A percentile compares a stretch with the other conserved stretches of the same genome.
These are phyloP conservation scores for Verticillium nubilum DNA, from an alignment of 2,329 filamentous ascomycete genomes.

Conservation along the genomic window DNA sequence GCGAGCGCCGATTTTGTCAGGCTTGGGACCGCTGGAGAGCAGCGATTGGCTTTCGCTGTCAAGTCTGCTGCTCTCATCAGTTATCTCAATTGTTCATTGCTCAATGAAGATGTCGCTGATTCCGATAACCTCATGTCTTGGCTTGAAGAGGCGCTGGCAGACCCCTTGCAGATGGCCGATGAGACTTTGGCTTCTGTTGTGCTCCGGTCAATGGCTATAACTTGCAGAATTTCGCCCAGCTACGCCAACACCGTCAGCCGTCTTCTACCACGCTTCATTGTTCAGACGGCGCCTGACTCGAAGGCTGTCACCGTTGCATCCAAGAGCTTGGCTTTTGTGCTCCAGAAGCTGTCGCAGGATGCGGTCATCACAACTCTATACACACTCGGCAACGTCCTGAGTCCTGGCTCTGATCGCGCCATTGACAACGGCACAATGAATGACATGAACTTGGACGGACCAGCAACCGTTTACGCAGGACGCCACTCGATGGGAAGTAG, in stretches of 20 bases:
- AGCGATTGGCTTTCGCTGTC: constrained; percentile 77
- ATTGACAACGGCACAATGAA: constrained; percentile 48
- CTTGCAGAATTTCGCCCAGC: constrained; percentile 68
- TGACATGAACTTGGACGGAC: constrained; percentile 23
- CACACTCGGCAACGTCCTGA: constrained; percentile 91
- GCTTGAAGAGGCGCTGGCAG: constrained; percentile 77
- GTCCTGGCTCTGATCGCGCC: constrained; percentile 56
- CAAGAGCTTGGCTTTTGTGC: constrained; percentile 74
- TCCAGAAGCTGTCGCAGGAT: constrained; percentile 83
- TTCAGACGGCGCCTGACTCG: constrained; percentile 69
- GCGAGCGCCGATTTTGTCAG: constrained; percentile 86
- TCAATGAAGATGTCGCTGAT: constrained; percentile 78
- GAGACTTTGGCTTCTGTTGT: constrained; percentile 70
- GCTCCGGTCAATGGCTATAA: constrained; percentile 74
- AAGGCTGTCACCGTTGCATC: constrained; percentile 71
- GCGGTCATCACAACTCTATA: constrained; percentile 93
- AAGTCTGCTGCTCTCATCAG: constrained; percentile 78
- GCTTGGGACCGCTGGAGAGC: constrained; percentile 80
- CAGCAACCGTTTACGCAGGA: constrained; percentile 44
- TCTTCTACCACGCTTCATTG: constrained; percentile 78
- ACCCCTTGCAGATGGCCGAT: constrained; percentile 78
- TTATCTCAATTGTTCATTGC: constrained; percentile 77
- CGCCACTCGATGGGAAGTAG: constrained; percentile 65
- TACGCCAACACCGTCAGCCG: constrained; percentile 73
- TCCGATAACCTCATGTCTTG: constrained; percentile 73